Base-by-base conservation (phyloP, 176 grass and related monocot genomes). In the Metroxylon sagu region DNA sequence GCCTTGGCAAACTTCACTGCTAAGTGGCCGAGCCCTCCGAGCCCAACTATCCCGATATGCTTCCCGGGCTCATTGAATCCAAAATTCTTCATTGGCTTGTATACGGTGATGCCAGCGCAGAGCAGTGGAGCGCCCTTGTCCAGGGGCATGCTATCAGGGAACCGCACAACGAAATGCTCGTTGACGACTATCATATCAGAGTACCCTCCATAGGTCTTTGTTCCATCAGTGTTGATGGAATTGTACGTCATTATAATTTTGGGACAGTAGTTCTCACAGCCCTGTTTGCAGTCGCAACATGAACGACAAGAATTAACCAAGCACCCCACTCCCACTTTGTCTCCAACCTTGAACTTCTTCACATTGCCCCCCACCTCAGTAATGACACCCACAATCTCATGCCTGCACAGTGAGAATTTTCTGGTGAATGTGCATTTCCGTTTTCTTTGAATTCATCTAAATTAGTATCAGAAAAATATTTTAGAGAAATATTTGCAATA, bases 311-410 rank as follows among this genome's bases (percentile, higher is more conserved):
- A 86, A 68, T 80, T 80, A 17, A 84, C 88, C 77, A 92, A 64
- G 80, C 77, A 81, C 0, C 88, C 83, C 4, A 91, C 72, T 21
- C 88, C 88, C 4, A 80, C 88, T 26, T 76, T 82, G 52, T 91
- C 88, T 7, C 88, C 88, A 1, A 71, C 5, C 48, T 75, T 77
- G 76, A 81, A 86, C 21, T 57, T 23, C 21, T 23, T 18, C 30
- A 87, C 88, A 14, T 69, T 87, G 72, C 69, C 71, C 3, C 88
- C 88, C 0, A 83, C 76, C 35, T 87, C 80, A 3, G 80, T 81
- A 18, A 93, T 65, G 30, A 78, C 73, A 0, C 88, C 88, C 21
- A 74, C 74, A 64, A 93, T 93, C 76, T 93, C 88, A 56, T 93
- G 88, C 12, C 83, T 85, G 72, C 19, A 50, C 18, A 21, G 43